phyloP scores from a whole-genome alignment of 768 basidiomycete genomes.

The Agrocybe chaxingu region DNA sequence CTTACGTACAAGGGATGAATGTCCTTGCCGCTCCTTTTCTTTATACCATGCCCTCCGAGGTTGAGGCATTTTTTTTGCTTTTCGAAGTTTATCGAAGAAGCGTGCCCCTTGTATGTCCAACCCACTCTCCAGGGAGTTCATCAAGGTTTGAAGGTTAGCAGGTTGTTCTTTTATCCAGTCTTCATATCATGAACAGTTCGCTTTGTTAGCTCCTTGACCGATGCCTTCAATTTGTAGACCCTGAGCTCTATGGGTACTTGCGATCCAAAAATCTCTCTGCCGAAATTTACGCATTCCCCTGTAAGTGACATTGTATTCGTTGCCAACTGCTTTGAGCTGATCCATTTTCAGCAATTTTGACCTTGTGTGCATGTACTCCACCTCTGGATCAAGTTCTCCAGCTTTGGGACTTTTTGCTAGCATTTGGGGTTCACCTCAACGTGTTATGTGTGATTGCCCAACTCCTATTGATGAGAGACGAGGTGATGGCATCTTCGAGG shows the following conservation, averaged over 20 bases:
- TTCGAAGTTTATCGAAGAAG: conserved; percentile 91
- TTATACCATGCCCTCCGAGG: conserved; percentile 94
- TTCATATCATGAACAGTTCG: no score
- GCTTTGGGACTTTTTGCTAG: conserved; percentile 96
- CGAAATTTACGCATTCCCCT: conserved; percentile 97
- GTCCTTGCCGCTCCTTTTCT: conserved; percentile 97
- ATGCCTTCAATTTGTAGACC: conserved; percentile 89
- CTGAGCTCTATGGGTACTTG: conserved; percentile 76
- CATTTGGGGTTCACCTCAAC: conserved; percentile 95
- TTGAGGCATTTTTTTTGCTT: conserved; percentile 99
- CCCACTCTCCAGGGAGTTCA: conserved; percentile 97
- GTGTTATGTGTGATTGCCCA: conserved; percentile 97
- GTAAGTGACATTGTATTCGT: conserved; percentile 39
- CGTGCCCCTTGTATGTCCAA: conserved; percentile 95
- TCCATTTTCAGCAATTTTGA: conserved; percentile 70
- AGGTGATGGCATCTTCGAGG: conserved; percentile 87
- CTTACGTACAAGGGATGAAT: conserved; percentile 99
- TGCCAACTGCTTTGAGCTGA: background rate
- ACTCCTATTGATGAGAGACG: conserved; percentile 82
- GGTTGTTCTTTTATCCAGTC: conserved; percentile 1
- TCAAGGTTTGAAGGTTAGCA: conserved; percentile 79
- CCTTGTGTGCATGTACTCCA: conserved; percentile 94
- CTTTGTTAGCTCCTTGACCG: conserved; percentile 77
- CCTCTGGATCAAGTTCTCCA: conserved; percentile 92
- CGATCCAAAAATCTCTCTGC: conserved; percentile 90